Evolutionary conservation across 2,329 filamentous ascomycete species (phyloP), one percentile per base, ranked within the genome.

Genomic region (Byssothecium circinans): DNA sequence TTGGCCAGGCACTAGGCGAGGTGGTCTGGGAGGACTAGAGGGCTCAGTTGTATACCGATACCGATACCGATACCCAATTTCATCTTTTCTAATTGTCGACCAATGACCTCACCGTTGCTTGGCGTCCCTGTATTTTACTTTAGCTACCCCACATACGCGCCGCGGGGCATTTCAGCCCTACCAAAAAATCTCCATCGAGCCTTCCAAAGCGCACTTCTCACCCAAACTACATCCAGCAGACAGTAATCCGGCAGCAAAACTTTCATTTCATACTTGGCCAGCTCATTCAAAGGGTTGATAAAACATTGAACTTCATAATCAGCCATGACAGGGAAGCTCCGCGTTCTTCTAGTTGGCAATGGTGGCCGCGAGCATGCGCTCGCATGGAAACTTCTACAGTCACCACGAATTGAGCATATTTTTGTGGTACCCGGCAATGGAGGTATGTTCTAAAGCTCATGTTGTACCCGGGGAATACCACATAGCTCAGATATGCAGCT

Each of bases 341-440:
- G 62, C 43, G 56, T 96, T 60, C 85, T 97, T 54, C 84, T 97
- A 54, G 85, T 97, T 57, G 92, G 94, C 65, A 95, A 92, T 68
- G 94, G 94, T 58, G 94, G 92, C 61, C 86, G 94, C 63, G 94
- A 99, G 75, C 91, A 97, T 74, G 89, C 91, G 38, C 81, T 96
- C 54, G 91, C 91, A 34, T 97, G 91, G 91, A 96, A 95, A 75
- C 79, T 97, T 53, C 84, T 86, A 65, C 87, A 95, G 71, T 96
- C 91, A 14, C 78, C 85, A 34, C 80, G 81, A 37, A 89, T 96
- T 52, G 84, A 89, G 62, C 81, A 84, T 60, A 92, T 97, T 67
- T 77, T 71, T 57, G 78, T 83, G 48, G 80, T 80, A 46, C 81
- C 81, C 50, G 92, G 92, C 53, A 97, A 97, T 73, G 92, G 92